Base-by-base conservation (phyloP, 345 rosid genomes). In the Eucalyptus tenuipes region DNA sequence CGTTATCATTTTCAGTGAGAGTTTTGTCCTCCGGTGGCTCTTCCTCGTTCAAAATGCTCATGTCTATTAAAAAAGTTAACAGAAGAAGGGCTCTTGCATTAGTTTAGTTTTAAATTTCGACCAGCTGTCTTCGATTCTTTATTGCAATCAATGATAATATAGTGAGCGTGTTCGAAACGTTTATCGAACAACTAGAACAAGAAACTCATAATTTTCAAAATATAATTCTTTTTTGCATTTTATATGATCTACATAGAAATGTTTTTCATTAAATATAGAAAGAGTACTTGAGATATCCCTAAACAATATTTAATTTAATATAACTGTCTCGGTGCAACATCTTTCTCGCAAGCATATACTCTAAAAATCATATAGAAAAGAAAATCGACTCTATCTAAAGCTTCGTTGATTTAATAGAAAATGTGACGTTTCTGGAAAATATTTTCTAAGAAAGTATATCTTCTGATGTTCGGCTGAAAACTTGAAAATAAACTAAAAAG, bases 401-500 rank as follows among this genome's bases (percentile, higher is more conserved):
- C 57, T 52, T 52, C 1, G 5, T 52, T 52, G 57, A 52, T 52
- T 52, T 52, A 1, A 52, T 52, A 52, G 57, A 52, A 52, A 7
- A 52, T 18, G 2, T 52, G 57, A 52, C 5, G 1, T 52, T 52
- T 52, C 4, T 52, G 0, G 0, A 20, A 52, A 18, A 52, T 18
- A 7, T 52, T 18, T 20, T 52, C 10, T 0, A 52, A 52, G 1
- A 52, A 52, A 52, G 3, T 7, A 52, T 52, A 52, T 52, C 0
- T 52, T 52, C 2, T 52, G 1, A 52, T 52, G 10, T 17, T 52
- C 1, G 57, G 25, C 0, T 52, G 4, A 52, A 52, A 52, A 52
- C 57, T 2, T 52, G 0, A 52, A 17, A 52, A 52, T 52, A 0
- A 52, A 52, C 55, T 52, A 1, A 52, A 52, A 52, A 52, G 0